Evolutionary conservation across 108 stramenopile genomes (phyloP).

Genomic region (Stephanodiscus minutulus): DNA sequence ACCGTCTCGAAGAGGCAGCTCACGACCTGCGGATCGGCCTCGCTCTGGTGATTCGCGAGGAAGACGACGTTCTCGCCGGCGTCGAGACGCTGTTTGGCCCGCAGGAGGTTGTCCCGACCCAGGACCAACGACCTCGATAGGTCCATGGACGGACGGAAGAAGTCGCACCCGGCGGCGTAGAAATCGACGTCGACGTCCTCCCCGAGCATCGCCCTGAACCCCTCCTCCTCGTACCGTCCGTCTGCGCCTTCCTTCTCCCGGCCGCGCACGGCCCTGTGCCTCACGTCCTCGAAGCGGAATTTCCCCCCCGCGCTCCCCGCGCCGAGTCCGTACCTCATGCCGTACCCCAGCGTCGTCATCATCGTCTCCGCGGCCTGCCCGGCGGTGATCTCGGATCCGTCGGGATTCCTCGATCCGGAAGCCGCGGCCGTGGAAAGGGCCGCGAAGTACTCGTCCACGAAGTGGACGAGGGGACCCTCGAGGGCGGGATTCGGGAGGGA

Average conservation of each 20-base stretch:
- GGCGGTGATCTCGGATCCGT: slow-evolving; percentile 32
- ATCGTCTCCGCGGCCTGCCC: slow-evolving; percentile 54
- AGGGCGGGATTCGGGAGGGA: slow-evolving; percentile 22
- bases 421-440: slow-evolving; percentile 48
- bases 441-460: slow-evolving; percentile 77
- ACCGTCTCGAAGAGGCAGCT: slow-evolving; percentile 66
- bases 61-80: slow-evolving; percentile 93
- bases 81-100: slow-evolving; percentile 69
- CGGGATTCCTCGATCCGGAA: slow-evolving; percentile 36
- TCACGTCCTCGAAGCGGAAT: slow-evolving; percentile 64
- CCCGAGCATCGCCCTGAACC: slow-evolving; percentile 23
- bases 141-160: slow-evolving; percentile 91
- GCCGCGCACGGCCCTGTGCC: slow-evolving; percentile 79
- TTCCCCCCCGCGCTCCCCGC: slow-evolving; percentile 34
- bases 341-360: slow-evolving; percentile 62
- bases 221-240: slow-evolving; percentile 49
- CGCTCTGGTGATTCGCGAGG: slow-evolving; percentile 94
- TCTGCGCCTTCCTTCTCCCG: slow-evolving; percentile 51
- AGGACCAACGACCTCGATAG: slow-evolving; percentile 64
- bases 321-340: slow-evolving; percentile 72
- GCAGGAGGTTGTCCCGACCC: slow-evolving; percentile 76
- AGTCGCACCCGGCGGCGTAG: slow-evolving; percentile 87
- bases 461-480: slow-evolving; percentile 59
- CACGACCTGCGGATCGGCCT: slow-evolving; percentile 96
- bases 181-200: slow-evolving; percentile 62